Conservation (phyloP, 345 rosid genomes). For the Citrus glauca region DNA sequence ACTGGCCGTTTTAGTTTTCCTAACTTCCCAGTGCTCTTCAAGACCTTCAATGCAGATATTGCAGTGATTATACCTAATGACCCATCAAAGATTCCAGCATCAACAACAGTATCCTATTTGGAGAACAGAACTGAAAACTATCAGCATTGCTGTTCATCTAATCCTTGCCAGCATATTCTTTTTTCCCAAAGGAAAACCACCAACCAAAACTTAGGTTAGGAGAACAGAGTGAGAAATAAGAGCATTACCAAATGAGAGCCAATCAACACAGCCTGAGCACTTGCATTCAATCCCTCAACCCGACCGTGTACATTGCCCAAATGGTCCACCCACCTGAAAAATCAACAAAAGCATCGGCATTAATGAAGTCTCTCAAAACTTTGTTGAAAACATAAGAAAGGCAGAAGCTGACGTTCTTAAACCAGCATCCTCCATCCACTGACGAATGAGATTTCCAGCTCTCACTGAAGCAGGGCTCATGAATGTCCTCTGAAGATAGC, state of each 20-base stretch:
- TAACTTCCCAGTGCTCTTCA: slow-evolving; percentile 53
- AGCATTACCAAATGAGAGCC: slow-evolving; percentile 83
- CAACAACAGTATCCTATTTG: slow-evolving; percentile 93
- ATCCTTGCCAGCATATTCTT: slow-evolving; percentile 4
- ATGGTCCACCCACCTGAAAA: slow-evolving; percentile 78
- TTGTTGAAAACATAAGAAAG: slow-evolving; percentile 1
- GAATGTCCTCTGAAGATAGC: slow-evolving; percentile 79
- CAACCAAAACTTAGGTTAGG: not conserved
- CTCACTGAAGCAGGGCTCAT: slow-evolving; percentile 85
- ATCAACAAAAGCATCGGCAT: slow-evolving; percentile 14
- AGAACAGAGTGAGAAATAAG: not conserved
- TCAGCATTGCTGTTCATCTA: slow-evolving; percentile 20
- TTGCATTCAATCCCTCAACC: slow-evolving; percentile 57
- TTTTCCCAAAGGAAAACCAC: not conserved
- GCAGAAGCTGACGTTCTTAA: slow-evolving; percentile 71
- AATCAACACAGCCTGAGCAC: slow-evolving; percentile 58
- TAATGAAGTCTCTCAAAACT: slow-evolving; percentile 11
- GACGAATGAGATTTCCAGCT: slow-evolving; percentile 48
- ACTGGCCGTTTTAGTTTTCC: slow-evolving; percentile 68
- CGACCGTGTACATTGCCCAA: slow-evolving; percentile 98
- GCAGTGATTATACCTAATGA: slow-evolving; percentile 83
- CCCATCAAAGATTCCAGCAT: slow-evolving; percentile 97
- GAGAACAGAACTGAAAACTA: slow-evolving; percentile 29
- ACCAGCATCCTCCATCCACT: slow-evolving; percentile 98
- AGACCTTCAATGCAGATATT: slow-evolving; percentile 74